Evolutionary conservation across 2,329 filamentous ascomycete genomes (phyloP).

Genomic region (Aspergillus sp.): DNA sequence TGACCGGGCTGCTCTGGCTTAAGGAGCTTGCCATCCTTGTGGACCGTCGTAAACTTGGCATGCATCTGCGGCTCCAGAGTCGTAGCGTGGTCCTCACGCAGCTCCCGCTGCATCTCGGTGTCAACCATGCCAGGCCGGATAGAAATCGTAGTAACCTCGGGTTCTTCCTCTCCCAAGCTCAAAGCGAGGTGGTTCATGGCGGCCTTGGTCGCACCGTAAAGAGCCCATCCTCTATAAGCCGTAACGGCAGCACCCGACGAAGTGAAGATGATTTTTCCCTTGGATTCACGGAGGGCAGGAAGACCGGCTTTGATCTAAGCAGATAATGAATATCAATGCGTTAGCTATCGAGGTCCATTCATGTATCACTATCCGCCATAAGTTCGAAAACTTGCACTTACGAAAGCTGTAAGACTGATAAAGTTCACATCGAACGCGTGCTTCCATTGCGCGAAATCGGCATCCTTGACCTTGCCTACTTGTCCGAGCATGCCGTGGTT

Average conservation of each 20-base stretch:
- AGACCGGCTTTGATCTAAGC: slow-evolving; percentile 33
- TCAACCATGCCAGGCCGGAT: slow-evolving; percentile 38
- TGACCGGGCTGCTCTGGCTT: slow-evolving; percentile 80
- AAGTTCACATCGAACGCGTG: slow-evolving; percentile 79
- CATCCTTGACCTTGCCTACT: slow-evolving; percentile 68
- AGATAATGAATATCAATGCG: neutral
- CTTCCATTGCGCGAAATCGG: slow-evolving; percentile 73
- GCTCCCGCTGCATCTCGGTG: slow-evolving; percentile 52
- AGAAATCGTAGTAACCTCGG: slow-evolving; percentile 31
- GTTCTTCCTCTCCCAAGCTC: slow-evolving; percentile 33
- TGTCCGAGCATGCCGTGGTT: slow-evolving; percentile 86
- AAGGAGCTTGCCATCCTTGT: slow-evolving; percentile 70
- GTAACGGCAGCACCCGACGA: slow-evolving; percentile 37
- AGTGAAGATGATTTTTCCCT: slow-evolving; percentile 40
- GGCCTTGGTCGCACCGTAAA: slow-evolving; percentile 41
- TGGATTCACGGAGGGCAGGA: slow-evolving; percentile 34
- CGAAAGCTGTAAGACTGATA: slow-evolving; percentile 77
- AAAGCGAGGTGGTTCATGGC: slow-evolving; percentile 38
- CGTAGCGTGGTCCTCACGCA: slow-evolving; percentile 70
- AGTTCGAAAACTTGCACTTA: slow-evolving; percentile 45
- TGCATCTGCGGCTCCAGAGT: slow-evolving; percentile 61
- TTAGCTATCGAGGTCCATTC: neutral
- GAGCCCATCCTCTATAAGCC: slow-evolving; percentile 38
- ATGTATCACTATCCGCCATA: neutral
- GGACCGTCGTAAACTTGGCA: slow-evolving; percentile 67